These are phyloP conservation scores for Bimuria novae-zelandiae DNA, from an alignment of 2,329 filamentous ascomycete species.

Conservation along the genomic window DNA sequence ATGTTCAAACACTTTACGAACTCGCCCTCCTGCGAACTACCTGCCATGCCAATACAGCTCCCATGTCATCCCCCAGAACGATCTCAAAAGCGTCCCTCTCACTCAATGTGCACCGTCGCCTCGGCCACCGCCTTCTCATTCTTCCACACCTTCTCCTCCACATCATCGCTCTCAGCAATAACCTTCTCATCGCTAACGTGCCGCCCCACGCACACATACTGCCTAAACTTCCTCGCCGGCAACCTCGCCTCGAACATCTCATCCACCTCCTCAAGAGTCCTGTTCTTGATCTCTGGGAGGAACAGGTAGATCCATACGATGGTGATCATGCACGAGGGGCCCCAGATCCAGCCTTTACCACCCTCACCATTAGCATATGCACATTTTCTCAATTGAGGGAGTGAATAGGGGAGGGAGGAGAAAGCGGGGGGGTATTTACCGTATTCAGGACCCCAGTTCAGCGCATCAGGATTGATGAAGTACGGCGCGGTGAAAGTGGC, in stretches of 20 bases:
- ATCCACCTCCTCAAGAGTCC: slow-evolving; percentile 40
- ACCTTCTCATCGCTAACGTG: slow-evolving; percentile 21
- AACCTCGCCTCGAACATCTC: slow-evolving; percentile 41
- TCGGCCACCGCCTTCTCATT: slow-evolving; percentile 27
- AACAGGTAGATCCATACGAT: slow-evolving; percentile 40
- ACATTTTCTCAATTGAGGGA: too few relatives aligned
- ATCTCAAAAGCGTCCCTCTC: too few relatives aligned
- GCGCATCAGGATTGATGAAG: slow-evolving; percentile 61
- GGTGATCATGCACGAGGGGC: slow-evolving; percentile 45
- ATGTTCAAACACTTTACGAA: too few relatives aligned
- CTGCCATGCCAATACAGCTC: too few relatives aligned
- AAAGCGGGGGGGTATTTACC: slow-evolving; percentile 19
- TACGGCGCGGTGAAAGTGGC: slow-evolving; percentile 63
- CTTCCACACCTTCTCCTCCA: slow-evolving; percentile 15
- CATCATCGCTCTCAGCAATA: slow-evolving; percentile 11
- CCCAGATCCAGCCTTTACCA: slow-evolving; percentile 38
- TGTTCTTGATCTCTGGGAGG: slow-evolving; percentile 47
- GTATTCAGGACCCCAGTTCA: slow-evolving; percentile 65
- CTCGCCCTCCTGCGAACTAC: too few relatives aligned
- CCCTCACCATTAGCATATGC: too few relatives aligned
- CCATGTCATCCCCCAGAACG: too few relatives aligned
- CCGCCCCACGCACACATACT: slow-evolving; percentile 35
- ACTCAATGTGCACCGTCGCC: slow-evolving; percentile 18
- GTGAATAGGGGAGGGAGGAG: too few relatives aligned
- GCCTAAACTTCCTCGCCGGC: slow-evolving; percentile 36